Conservation (phyloP, 2,329 filamentous ascomycete species). For the Neofusicoccum sp. region DNA sequence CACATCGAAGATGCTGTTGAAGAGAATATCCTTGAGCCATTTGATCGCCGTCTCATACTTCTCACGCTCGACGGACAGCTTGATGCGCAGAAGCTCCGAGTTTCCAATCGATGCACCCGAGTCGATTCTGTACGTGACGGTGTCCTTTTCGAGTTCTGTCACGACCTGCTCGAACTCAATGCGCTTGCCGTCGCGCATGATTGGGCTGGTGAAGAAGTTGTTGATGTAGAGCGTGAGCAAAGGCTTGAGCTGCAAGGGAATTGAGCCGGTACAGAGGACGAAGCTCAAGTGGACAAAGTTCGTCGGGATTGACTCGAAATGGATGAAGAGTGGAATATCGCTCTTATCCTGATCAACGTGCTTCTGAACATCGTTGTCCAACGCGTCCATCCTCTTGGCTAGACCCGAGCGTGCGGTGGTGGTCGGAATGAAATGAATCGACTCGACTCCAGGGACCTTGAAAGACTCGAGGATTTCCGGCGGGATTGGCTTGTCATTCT, state of each 20-base stretch:
- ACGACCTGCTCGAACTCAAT: constrained; percentile 92
- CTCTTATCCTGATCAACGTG: constrained; percentile 70
- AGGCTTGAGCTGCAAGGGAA: constrained; percentile 83
- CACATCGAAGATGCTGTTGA: constrained; percentile 84
- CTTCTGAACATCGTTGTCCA: constrained; percentile 71
- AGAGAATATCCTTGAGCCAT: constrained; percentile 86
- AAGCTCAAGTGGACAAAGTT: constrained; percentile 88
- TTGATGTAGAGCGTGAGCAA: constrained; percentile 82
- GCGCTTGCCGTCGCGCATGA: constrained; percentile 72
- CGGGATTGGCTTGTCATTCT: constrained; percentile 88
- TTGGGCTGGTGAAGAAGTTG: constrained; percentile 93
- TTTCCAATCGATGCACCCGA: constrained; percentile 71
- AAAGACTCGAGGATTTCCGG: constrained; percentile 78
- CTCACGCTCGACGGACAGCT: constrained; percentile 82
- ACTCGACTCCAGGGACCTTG: constrained; percentile 80
- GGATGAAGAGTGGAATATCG: constrained; percentile 80
- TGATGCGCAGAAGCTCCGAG: constrained; percentile 77
- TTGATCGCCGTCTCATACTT: constrained; percentile 82
- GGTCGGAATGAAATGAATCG: constrained; percentile 92
- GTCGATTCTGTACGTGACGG: constrained; percentile 78
- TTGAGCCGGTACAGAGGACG: constrained; percentile 73
- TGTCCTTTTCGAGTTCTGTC: constrained; percentile 87
- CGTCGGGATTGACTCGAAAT: constrained; percentile 92
- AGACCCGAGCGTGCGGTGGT: constrained; percentile 80
- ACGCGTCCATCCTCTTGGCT: constrained; percentile 70